A percentile compares a stretch with the other conserved stretches of the same genome.
Evolutionary conservation across 2,329 filamentous ascomycete genomes (phyloP).

Genomic region (Teratosphaeria epicoccoides): DNA sequence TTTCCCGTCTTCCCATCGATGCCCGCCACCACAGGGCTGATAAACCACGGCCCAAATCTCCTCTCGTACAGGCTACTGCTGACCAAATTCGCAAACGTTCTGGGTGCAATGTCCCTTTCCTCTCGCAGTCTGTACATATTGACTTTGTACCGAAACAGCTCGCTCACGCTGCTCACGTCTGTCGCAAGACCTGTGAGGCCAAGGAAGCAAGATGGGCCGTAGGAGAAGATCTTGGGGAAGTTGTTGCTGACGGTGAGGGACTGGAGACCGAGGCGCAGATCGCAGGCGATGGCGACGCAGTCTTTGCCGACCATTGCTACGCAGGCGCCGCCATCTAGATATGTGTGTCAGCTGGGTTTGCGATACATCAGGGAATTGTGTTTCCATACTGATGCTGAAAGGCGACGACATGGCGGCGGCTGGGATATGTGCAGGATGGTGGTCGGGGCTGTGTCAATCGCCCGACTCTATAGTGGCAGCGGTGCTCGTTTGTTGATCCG

Average conservation of each 20-base stretch:
- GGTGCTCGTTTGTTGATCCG: too few relatives aligned
- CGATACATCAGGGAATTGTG: slow-evolving; percentile 3
- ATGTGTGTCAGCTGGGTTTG: slow-evolving; percentile 6
- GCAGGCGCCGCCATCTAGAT: slow-evolving; percentile 72
- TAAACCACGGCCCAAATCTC: slow-evolving; percentile 93
- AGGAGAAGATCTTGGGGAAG: slow-evolving; percentile 99
- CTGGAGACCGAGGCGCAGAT: slow-evolving; percentile 94
- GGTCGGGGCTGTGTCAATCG: background rate
- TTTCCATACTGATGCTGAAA: slow-evolving; percentile 79
- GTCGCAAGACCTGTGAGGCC: slow-evolving; percentile 94
- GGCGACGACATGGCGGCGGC: slow-evolving; percentile 58
- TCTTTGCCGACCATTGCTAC: slow-evolving; percentile 99
- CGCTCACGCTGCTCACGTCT: slow-evolving; percentile 85
- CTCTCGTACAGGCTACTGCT: slow-evolving; percentile 84
- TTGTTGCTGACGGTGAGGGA: slow-evolving; percentile 97
- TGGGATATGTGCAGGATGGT: background rate
- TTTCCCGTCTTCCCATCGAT: slow-evolving; percentile 88
- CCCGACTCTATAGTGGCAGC: background rate
- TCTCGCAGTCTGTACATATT: slow-evolving; percentile 99
- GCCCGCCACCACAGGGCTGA: slow-evolving; percentile 86
- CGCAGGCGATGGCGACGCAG: slow-evolving; percentile 98
- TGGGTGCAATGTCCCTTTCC: slow-evolving; percentile 88
- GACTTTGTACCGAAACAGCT: slow-evolving; percentile 98
- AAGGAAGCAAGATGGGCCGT: slow-evolving; percentile 81
- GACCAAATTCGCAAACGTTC: slow-evolving; percentile 94